Evolutionary conservation across 208 protist genomes (phyloP), one percentile per base, ranked within the genome.

Genomic region (Trypanosoma avium): DNA sequence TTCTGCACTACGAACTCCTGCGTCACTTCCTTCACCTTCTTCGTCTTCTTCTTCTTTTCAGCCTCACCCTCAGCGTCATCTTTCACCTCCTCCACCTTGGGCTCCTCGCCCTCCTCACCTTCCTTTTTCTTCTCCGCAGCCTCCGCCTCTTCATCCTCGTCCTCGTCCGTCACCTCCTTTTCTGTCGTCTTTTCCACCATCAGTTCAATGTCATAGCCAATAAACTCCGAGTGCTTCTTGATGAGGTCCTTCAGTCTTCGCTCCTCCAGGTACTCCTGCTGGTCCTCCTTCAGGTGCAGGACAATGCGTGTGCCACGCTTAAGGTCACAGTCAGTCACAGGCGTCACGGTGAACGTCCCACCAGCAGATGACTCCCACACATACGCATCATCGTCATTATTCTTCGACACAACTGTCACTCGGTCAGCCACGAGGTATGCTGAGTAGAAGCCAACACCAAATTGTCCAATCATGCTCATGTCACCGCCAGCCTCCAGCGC

Each of bases 391-490:
- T 99, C 97, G 55, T 98, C 97, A 77, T 98, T 98, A 88, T 98
- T 83, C 90, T 99, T 99, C 55, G 97, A 97, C 40, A 86, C 81
- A n/a, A 99, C 98, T 1, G 81, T 79, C 29, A 99, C 98, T 30
- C 80, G 79, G 74, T 99, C 96, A 36, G 98, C 97, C 35, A 99
- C 98, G 15, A 99, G 94, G 81, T 98, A 99, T 19, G 98, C 97
- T 49, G 97, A 99, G 95, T 99, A 99, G 95, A 99, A 99, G 61
- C 98, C 98, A 52, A 99, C 98, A 97, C 98, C 98, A 73, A 99
- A 99, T 88, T 99, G 98, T 68, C 98, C 98, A 72, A 99, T 99
- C 92, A 99, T 98, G 77, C 72, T 90, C 50, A 99, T 87, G 75
- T 99, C 98, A 58, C 95, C 98, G 52, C 97, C 97, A 57, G 82